Evolutionary conservation across 768 basidiomycete species (phyloP), one percentile per base, ranked within the genome.

Genomic region (Lentinula aciculospora): DNA sequence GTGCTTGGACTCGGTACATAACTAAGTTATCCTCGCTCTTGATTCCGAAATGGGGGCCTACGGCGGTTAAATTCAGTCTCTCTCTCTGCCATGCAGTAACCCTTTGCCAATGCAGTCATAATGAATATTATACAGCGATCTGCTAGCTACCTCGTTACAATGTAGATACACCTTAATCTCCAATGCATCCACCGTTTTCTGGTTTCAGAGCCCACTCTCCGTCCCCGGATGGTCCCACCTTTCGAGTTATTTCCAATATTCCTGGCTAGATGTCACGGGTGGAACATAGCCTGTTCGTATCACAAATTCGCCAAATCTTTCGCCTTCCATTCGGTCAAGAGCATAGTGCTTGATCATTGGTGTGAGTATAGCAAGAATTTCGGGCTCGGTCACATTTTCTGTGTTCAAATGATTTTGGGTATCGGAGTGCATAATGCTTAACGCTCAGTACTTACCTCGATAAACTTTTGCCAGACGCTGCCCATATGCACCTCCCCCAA

Each of bases 281-380:
- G 90, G 80, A 63, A 98, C 94, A 65, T 94, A 94, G 40, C 95
- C 94, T 27, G 84, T 88, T 47, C 96, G 81, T 61, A 99, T 89
- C 29, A 92, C 91, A 69, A 89, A 99, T 2, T 98, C 97, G 29
- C 97, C 97, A 66, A 99, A 98, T 56, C 76, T 86, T 72, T 99
- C 97, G 34, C 92, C 94, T 10, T 91, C 86, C 3, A 76, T 72
- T 48, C 96, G 79, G 70, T 98, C 94, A 21, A 89, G 75, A 0
- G 96, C 93, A 68, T 94, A 99, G 57, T 81, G 79, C 72, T 92
- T 94, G 80, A 99, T 96, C 91, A 99, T 94, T 0, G 94, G 95
- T 57, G 69, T 65, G 23, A 99, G 82, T 62, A 95, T 95, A 4
- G 85, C 85, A 54, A 99, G 74, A 56, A 97, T 97, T 70, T 97